Conservation (phyloP, 768 basidiomycete genomes). For the Gautieria morchelliformis region DNA sequence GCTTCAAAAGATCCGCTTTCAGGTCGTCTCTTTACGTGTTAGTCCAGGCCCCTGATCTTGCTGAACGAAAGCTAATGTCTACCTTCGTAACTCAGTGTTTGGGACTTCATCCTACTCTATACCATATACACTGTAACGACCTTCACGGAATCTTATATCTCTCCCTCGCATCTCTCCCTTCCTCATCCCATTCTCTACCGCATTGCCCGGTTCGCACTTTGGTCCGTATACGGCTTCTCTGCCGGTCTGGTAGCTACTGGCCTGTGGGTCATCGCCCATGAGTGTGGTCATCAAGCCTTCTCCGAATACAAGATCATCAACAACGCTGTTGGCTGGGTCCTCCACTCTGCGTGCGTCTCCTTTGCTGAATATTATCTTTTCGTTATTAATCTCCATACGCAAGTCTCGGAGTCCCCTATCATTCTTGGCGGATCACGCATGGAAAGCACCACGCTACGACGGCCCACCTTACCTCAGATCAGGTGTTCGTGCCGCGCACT, state of each 20-base stretch:
- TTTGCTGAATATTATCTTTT: constrained; percentile 5
- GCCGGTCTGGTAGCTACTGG: constrained; percentile 85
- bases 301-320: constrained; percentile 88
- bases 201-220: constrained; percentile 53
- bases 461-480: constrained; percentile 87
- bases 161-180: constrained; percentile 43
- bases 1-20: constrained; percentile 83
- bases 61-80: neutral
- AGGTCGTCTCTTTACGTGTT: constrained; percentile 73
- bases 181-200: constrained; percentile 55
- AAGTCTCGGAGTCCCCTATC: constrained; percentile 91
- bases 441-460: constrained; percentile 94
- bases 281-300: constrained; percentile 95
- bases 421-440: constrained; percentile 93
- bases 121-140: constrained; percentile 57
- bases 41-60: constrained; percentile 20
- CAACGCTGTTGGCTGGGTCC: constrained; percentile 84
- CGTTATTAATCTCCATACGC: constrained; percentile 17
- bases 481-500: constrained; percentile 92
- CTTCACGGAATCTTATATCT: constrained; percentile 54
- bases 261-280: constrained; percentile 90
- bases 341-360: constrained; percentile 72
- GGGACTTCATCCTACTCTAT: constrained; percentile 66
- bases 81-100: constrained; percentile 36
- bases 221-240: constrained; percentile 75